Evolutionary conservation across 768 basidiomycete species (phyloP), one percentile per base, ranked within the genome.

Genomic region (Russula emetica): DNA sequence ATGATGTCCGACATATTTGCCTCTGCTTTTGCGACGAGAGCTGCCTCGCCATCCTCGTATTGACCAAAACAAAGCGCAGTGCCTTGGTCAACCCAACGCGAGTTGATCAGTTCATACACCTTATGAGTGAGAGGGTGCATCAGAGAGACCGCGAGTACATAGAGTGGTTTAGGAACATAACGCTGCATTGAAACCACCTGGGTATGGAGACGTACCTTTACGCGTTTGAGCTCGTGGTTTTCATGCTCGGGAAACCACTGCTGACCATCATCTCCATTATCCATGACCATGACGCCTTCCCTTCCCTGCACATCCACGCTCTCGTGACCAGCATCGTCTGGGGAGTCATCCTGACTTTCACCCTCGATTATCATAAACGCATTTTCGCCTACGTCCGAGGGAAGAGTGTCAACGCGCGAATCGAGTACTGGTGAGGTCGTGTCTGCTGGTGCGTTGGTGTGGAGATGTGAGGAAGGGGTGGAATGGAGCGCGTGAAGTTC

Each of bases 1-100:
- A 94, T 85, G 71, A 91, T 78, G 57, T 87, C 80, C 67, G 84
- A 80, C 71, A 83, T 85, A 70, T 87, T 84, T 66, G 82, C 76
- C 74, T 93, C 93, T 20, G 88, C 84, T 66, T 88, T 88, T n/a
- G 92, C 92, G 68, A 92, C 85, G 58, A 94, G 85, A 62, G 86
- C 81, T 6, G 88, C 94, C 72, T 88, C 89, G 70, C 85, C 85
- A 69, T 88, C 83, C 69, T 86, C 83, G 67, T 89, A 90, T 72
- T 94, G 87, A 51, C 94, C 94, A 71, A 90, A 91, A 74, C 95
- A 97, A 73, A 94, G 92, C 1, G 97, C 97, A 20, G 97, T 99
- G 53, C 97, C 97, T 73, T 94, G 87, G 80, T 99, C 97, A 60
- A 87, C 82, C 97, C 97, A 99, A 61, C 87, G 85, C 67, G 89